These are phyloP conservation scores for Aspergillus sergii DNA, from an alignment of 2,329 filamentous ascomycete species.

Conservation along the genomic window DNA sequence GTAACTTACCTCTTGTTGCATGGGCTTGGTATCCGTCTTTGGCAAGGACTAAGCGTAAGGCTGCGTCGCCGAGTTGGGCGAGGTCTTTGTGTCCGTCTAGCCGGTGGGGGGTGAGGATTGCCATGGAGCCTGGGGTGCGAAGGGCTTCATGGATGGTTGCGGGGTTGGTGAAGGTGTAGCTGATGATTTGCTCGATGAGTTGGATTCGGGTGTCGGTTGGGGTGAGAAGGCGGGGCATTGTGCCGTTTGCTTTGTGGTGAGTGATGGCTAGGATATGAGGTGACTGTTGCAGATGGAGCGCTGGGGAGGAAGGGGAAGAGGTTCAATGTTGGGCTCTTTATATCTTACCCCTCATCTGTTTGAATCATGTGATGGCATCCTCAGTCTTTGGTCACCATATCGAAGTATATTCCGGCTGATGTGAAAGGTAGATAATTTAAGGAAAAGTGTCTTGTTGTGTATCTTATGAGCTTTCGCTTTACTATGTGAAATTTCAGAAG, in stretches of 20 bases:
- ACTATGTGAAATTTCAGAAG: background rate
- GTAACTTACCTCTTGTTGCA: background rate
- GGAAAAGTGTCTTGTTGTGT: background rate
- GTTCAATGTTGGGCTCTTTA: background rate
- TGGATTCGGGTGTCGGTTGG: background rate
- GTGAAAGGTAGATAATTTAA: background rate
- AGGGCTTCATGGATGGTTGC: background rate
- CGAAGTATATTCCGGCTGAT: background rate
- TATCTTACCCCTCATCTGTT: background rate
- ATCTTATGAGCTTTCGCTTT: background rate
- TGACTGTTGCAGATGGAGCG: background rate
- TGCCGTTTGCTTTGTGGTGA: background rate
- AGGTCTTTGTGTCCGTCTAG: slow-evolving; percentile 11
- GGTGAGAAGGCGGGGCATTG: background rate
- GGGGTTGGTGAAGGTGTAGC: background rate
- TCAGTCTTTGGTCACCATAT: too few species aligned
- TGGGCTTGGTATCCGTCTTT: slow-evolving; percentile 2
- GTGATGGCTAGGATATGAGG: background rate
- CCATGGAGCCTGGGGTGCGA: background rate
- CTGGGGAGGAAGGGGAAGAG: background rate
- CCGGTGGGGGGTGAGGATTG: background rate
- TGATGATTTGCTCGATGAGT: background rate
- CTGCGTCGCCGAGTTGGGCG: slow-evolving; percentile 11
- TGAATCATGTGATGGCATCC: background rate
- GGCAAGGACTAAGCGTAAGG: slow-evolving; percentile 1